Evolutionary conservation across 352 stramenopile species (phyloP).

Genomic region (Thraustotheca clavata): DNA sequence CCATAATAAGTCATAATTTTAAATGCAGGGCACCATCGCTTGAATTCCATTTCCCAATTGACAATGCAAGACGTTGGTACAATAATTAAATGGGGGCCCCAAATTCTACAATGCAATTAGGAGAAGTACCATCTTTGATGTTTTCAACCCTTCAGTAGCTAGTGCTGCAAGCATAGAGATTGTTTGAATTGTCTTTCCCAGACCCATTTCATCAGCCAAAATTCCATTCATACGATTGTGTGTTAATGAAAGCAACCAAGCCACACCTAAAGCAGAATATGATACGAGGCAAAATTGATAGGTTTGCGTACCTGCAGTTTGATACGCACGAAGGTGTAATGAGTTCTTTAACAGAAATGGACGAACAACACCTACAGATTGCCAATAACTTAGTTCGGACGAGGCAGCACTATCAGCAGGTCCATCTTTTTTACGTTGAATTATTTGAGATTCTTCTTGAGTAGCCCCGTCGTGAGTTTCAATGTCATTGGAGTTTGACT

Average conservation of each 20-base stretch:
- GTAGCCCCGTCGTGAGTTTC: neutral
- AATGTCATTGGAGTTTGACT: neutral
- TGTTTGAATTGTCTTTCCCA: slow-evolving; percentile 99
- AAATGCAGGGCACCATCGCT: slow-evolving; percentile 94
- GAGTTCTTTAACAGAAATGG: slow-evolving; percentile 63
- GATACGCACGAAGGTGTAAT: slow-evolving; percentile 63
- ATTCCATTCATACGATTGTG: slow-evolving; percentile 97
- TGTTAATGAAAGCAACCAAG: slow-evolving; percentile 98
- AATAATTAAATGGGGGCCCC: slow-evolving; percentile 97
- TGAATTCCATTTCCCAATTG: slow-evolving; percentile 99
- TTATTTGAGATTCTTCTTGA: neutral
- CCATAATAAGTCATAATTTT: slow-evolving; percentile 99
- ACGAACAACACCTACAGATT: slow-evolving; percentile 22
- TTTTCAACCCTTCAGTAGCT: slow-evolving; percentile 49
- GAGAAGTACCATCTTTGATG: neutral
- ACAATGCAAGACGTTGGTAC: slow-evolving; percentile 97
- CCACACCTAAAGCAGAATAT: slow-evolving; percentile 60
- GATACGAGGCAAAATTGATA: neutral
- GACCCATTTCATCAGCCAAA: slow-evolving; percentile 95
- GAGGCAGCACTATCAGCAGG: neutral
- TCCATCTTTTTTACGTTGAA: slow-evolving; percentile 15
- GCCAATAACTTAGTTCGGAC: neutral
- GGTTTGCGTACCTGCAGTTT: slow-evolving; percentile 41
- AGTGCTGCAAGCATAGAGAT: slow-evolving; percentile 96
- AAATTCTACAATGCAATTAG: slow-evolving; percentile 66